phyloP scores from a whole-genome alignment of 352 stramenopile genomes.

The Aphanomyces cochlioides region DNA sequence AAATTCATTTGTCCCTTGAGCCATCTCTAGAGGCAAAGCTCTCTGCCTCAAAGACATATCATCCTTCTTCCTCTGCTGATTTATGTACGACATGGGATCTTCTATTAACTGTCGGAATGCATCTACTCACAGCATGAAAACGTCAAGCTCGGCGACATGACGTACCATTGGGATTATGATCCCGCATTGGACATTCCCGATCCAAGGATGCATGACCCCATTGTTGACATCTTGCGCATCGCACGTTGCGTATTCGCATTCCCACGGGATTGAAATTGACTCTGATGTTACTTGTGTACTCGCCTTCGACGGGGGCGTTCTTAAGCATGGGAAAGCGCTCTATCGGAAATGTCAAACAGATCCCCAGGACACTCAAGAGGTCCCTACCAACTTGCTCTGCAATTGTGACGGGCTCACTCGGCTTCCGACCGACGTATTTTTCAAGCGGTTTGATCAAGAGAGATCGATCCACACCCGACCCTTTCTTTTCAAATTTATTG shows the following conservation, averaged over 20 bases:
- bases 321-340: constrained; percentile 88
- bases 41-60: constrained; percentile 52
- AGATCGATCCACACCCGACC: constrained; percentile 16
- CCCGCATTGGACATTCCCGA: constrained; percentile 66
- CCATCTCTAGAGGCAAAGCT: constrained; percentile 69
- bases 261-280: constrained; percentile 88
- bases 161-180: constrained; percentile 70
- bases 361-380: background rate
- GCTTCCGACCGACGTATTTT: constrained; percentile 60
- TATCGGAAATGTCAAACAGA: background rate
- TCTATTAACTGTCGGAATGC: constrained; percentile 61
- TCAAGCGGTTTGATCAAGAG: constrained; percentile 52
- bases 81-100: constrained; percentile 68
- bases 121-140: constrained; percentile 39
- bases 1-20: constrained; percentile 38
- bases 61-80: constrained; percentile 54
- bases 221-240: constrained; percentile 71
- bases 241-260: constrained; percentile 75
- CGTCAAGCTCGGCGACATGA: background rate
- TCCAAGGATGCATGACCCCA: constrained; percentile 85
- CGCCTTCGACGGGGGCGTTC: constrained; percentile 80
- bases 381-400: constrained; percentile 63
- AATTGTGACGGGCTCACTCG: constrained; percentile 70
- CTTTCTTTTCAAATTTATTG: constrained; percentile 46
- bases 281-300: constrained; percentile 72